Percentiles rank a stretch among this genome's conserved stretches.
Evolutionary conservation across 1,284 basidiomycete species (phyloP).

Genomic region (Paramarasmius palmivorus): DNA sequence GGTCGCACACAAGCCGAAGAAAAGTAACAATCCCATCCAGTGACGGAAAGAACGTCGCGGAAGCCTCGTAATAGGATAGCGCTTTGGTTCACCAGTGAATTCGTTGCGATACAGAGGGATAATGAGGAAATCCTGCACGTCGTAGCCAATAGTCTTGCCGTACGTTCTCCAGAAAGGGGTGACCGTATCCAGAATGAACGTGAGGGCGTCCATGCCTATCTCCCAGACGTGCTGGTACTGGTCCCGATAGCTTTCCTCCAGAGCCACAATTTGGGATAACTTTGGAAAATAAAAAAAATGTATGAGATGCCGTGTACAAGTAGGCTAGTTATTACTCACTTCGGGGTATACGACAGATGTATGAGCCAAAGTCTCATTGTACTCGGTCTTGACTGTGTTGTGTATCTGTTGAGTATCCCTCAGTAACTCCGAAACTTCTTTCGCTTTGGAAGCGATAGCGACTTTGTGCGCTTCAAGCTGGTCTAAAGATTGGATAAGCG

Average conservation of each 20-base stretch:
- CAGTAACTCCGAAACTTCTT: constrained; percentile 48
- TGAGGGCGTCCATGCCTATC: constrained; percentile 70
- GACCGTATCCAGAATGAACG: constrained; percentile 69
- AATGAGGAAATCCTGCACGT: constrained; percentile 75
- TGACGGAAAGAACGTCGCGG: constrained; percentile 67
- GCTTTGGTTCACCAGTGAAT: constrained; percentile 72
- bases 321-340: constrained; percentile 46
- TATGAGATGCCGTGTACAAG: neutral
- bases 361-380: constrained; percentile 64
- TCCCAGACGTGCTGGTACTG: constrained; percentile 78
- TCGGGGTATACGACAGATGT: constrained; percentile 77
- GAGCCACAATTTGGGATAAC: constrained; percentile 64
- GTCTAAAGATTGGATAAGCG: constrained; percentile 47
- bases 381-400: constrained; percentile 56
- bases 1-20: constrained; percentile 45
- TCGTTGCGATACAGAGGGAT: constrained; percentile 79
- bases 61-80: constrained; percentile 57
- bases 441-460: constrained; percentile 42
- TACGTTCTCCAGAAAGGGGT: constrained; percentile 78
- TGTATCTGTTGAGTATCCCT: constrained; percentile 55
- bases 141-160: constrained; percentile 73
- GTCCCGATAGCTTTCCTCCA: constrained; percentile 75
- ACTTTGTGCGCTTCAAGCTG: constrained; percentile 44
- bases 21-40: constrained; percentile 59
- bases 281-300: constrained; percentile 26